Evolutionary conservation across 2,329 filamentous ascomycete genomes (phyloP), one percentile per base, ranked within the genome.

Genomic region (Rhynchosporium agropyri): DNA sequence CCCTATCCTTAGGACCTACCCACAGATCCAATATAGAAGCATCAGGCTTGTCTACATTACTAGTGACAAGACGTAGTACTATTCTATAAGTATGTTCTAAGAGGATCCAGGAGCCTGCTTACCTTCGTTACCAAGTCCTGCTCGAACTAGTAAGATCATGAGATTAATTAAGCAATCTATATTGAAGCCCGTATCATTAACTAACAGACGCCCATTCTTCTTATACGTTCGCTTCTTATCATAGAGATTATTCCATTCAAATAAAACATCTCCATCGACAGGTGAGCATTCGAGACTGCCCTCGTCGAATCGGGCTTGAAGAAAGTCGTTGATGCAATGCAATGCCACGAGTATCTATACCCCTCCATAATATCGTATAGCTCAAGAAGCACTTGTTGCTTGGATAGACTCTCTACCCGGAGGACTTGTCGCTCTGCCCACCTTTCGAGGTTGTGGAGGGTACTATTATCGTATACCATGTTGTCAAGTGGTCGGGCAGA

Each of bases 131-230:
- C 60, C 48, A 63, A 67, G 55, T 45, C 57, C 60, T 63, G 53
- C 66, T 63, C 66, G 42, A 58, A 66, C 54, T 31, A 45, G 64
- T 42, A 68, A 42, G 61, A 68, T 66, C 42, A 55, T 67, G 33
- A 67, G 61, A 57, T 67, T 67, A 36, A 67, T 67, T 20, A 67
- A 60, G 48, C 61, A 67, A 60, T 64, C 65, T 46, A 45, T 63
- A 50, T 68, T 64, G 29, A 67, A 67, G 26, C 61, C 40, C 2
- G 42, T 31, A 61, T 40, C 15, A 20, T 64, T 58, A 20, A 40
- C 20, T 42, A 38, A 68, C 12, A 66, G 59, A 46, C 45, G 36
- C 36, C 62, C 38, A n/a, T 64, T 64, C 57, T 55, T 56, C 50
- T 68, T 62, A 53, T 20, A 68, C 46, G 51, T 38, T 50, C 50